Base-by-base conservation (phyloP, 148 eudicot genomes). In the Diospyros lotus region DNA sequence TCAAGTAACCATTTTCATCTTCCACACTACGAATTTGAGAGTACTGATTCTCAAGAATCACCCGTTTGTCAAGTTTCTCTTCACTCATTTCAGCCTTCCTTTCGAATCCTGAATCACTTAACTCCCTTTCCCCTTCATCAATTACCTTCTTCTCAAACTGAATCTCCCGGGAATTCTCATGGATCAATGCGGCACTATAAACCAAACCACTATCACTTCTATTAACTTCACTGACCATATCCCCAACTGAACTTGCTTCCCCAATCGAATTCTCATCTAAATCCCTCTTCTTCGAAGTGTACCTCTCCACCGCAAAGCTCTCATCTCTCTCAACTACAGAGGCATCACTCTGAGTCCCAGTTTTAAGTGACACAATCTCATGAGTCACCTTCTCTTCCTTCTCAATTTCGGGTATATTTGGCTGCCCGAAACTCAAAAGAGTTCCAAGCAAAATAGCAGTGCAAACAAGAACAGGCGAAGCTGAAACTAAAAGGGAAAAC, bases 381-480 rank as follows among this genome's bases (percentile, higher is more conserved):
- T 75, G 69, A 62, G 73, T 68, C 58, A 7, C 42, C 52, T 56
- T 78, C 45, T 64, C 78, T 64, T 64, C 68, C 59, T 67, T 73
- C n/a, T 76, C 82, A 4, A 69, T 72, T 64, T 71, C 77, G 44
- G 69, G 80, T 61, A 77, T 75, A 40, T 83, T 80, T 28, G 77
- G 76, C 55, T 87, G 86, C 50, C 89, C 93, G 15, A 87, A 80
- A 55, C 83, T 75, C 75, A 89, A 76, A 14, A 89, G 77, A 14
- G 78, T 68, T 15, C 87, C 87, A 42, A 89, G 89, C 79, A 87
- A 77, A 68, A 80, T 7, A 64, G 82, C 82, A 64, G 93, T 85
- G 72, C 87, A 85, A 62, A 89, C 67, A 60, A 89, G 10, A 39
- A 85, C 75, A 65, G 93, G 93, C 12, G 90, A 87, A 71, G 83